Evolutionary conservation across 768 basidiomycete genomes (phyloP), one percentile per base, ranked within the genome.

Genomic region (Pleurotus salmoneostramineus): DNA sequence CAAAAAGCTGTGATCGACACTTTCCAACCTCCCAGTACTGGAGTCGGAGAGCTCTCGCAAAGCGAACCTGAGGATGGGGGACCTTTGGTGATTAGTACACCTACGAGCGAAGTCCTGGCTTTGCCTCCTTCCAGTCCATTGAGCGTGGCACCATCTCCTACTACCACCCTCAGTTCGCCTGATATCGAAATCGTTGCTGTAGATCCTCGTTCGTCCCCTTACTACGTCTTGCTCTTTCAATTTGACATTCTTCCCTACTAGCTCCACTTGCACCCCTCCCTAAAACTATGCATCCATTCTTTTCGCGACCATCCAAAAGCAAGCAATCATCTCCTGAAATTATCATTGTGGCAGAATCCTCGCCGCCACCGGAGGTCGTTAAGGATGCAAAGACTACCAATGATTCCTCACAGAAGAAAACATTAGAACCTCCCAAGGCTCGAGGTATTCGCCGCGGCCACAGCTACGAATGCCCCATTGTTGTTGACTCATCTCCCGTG

Each of bases 211-310:
- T 15, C 43, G 12, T 17, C 14, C 7, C 17, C 5, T 27, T 27
- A 1, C 12, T 5, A 10, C n/a, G 21, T 10, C 21, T 17, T 42
- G 34, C 43, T 17, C 7, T 10, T 11, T 31, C 27, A 21, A 21
- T 31, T 31, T 55, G 21, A 27, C n/a, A 55, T 49, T 32, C 34
- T 37, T n/a, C 14, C 17, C 1, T 15, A 17, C 7, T 47, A 17
- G 21, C 21, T 6, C 44, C 10, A 55, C 37, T 40, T 31, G 37
- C 31, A 43, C 40, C 52, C 36, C 40, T 40, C 43, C 14, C 59
- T 6, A 62, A 62, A 31, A 59, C 60, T 4, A 34, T 61, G 5
- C 59, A 65, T 44, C 64, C 63, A 21, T 60, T 65, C 56, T 64
- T 63, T 48, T 49, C 56, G 10, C 62, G 63, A 50, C 34, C 58